phyloP scores from a whole-genome alignment of 768 basidiomycete genomes.

The Myochromella boudieri region DNA sequence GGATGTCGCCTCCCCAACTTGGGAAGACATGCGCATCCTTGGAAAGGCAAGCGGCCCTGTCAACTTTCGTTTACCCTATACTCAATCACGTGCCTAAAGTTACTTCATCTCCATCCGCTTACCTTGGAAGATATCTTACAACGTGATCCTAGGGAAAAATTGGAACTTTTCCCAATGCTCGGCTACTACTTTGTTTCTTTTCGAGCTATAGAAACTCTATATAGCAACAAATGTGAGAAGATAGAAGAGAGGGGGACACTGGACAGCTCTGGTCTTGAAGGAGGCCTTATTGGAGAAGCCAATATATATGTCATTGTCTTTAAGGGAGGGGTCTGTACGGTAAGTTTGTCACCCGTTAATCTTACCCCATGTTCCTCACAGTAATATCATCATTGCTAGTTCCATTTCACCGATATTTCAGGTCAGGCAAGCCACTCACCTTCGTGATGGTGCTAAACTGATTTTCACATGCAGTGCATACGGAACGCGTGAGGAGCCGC shows the following conservation, averaged over 20 bases:
- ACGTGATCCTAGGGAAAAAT: constrained; percentile 88
- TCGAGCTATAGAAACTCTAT: constrained; percentile 69
- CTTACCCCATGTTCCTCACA: not conserved
- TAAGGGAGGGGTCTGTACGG: constrained; percentile 80
- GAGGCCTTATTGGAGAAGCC: constrained; percentile 63
- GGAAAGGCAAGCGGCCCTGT: constrained; percentile 75
- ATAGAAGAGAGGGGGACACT: constrained; percentile 19
- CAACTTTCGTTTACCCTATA: not conserved
- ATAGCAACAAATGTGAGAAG: constrained; percentile 29
- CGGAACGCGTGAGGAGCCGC: constrained; percentile 69
- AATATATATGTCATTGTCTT: constrained; percentile 92
- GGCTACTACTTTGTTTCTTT: constrained; percentile 94
- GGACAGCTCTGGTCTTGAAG: constrained; percentile 26
- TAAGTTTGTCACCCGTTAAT: constrained; percentile 31
- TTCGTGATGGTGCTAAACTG: not conserved
- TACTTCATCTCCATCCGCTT: constrained; percentile 86
- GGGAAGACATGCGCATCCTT: constrained; percentile 84
- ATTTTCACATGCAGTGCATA: constrained; percentile 55
- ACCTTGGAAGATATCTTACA: constrained; percentile 93
- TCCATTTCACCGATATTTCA: constrained; percentile 87
- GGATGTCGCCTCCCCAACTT: constrained; percentile 83
- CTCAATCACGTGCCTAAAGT: constrained; percentile 35
- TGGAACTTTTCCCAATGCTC: constrained; percentile 82
- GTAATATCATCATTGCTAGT: constrained; percentile 43
- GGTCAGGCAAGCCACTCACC: constrained; percentile 32